Conservation (phyloP, 1,284 basidiomycete genomes). For the Spongispora temasekensis region DNA sequence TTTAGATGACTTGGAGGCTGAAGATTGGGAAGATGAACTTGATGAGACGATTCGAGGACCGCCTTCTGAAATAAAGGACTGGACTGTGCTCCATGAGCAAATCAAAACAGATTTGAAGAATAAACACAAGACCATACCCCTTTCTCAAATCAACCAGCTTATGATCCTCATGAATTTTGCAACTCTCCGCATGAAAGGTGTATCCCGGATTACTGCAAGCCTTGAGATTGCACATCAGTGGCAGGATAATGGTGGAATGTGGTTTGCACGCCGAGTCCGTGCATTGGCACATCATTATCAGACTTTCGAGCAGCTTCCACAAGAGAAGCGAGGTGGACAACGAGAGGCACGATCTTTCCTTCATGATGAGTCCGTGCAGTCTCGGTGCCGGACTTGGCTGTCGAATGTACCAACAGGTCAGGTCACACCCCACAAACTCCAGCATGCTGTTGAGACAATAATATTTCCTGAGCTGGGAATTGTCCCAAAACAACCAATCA, state of each 20-base stretch:
- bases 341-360: neutral
- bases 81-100: neutral
- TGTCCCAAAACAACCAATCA: too few relatives aligned
- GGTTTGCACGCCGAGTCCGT: neutral
- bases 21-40: too few relatives aligned
- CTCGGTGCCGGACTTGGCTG: neutral
- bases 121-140: too few relatives aligned
- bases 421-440: neutral
- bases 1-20: too few relatives aligned
- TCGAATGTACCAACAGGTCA: neutral
- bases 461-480: neutral
- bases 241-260: neutral
- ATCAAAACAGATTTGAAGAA: too few relatives aligned
- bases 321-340: neutral
- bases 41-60: neutral
- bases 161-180: neutral
- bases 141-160: too few relatives aligned
- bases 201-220: neutral
- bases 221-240: neutral
- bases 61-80: neutral
- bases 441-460: neutral
- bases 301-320: neutral
- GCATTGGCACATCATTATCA: too few relatives aligned
- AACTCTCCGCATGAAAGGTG: neutral
- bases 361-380: neutral